A percentile compares a stretch with the other conserved stretches of the same genome.
These are phyloP conservation scores for Bimuria novae-zelandiae DNA, from an alignment of 2,329 filamentous ascomycete species.

Conservation along the genomic window DNA sequence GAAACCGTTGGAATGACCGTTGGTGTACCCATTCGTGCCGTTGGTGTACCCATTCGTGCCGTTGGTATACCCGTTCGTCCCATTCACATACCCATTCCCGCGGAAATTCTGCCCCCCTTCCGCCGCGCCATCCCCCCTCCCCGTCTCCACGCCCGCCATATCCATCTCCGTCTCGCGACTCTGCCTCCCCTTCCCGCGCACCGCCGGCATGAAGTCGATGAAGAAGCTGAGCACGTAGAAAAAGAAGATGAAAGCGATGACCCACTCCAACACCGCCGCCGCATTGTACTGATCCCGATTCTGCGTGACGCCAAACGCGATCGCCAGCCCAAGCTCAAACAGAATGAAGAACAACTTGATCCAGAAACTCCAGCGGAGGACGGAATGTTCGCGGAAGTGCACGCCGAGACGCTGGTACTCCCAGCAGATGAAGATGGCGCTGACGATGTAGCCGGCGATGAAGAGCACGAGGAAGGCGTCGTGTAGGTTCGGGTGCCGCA, in stretches of 20 bases:
- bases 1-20: slow-evolving; percentile 18
- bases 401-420: slow-evolving; percentile 87
- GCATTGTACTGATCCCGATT: slow-evolving; percentile 60
- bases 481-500: slow-evolving; percentile 69
- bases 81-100: slow-evolving; percentile 15
- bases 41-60: slow-evolving; percentile 22
- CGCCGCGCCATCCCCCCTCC: slow-evolving; percentile 30
- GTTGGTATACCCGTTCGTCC: slow-evolving; percentile 15
- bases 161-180: slow-evolving; percentile 44
- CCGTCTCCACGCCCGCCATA: slow-evolving; percentile 30
- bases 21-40: slow-evolving; percentile 17
- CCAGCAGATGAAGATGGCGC: slow-evolving; percentile 84
- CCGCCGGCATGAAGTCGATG: slow-evolving; percentile 82
- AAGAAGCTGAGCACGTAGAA: slow-evolving; percentile 87
- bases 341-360: slow-evolving; percentile 86
- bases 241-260: slow-evolving; percentile 81
- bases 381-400: slow-evolving; percentile 73
- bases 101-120: slow-evolving; percentile 35
- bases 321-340: slow-evolving; percentile 72
- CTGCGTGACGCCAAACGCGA: slow-evolving; percentile 70
- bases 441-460: slow-evolving; percentile 81
- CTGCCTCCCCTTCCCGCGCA: slow-evolving; percentile 60
- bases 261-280: slow-evolving; percentile 79
- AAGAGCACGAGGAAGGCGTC: slow-evolving; percentile 80
- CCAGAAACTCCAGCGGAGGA: slow-evolving; percentile 81